These are phyloP conservation scores for Lagenaria siceraria DNA, from an alignment of 306 rosid genomes.

Conservation along the genomic window DNA sequence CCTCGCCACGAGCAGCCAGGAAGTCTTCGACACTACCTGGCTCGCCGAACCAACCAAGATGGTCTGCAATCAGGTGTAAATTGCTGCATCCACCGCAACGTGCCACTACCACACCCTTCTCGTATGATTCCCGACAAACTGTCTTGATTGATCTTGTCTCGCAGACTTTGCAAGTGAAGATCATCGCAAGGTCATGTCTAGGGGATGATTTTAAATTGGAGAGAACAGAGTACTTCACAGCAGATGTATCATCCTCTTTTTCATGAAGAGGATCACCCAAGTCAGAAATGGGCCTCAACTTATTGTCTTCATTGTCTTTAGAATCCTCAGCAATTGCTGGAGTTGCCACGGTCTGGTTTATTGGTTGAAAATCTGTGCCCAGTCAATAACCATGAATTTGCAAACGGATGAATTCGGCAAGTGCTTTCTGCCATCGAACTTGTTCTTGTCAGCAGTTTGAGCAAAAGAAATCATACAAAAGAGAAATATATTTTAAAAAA, in stretches of 20 bases:
- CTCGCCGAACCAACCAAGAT: slow-evolving; percentile 82
- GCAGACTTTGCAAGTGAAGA: slow-evolving; percentile 87
- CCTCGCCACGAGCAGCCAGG: slow-evolving; percentile 77
- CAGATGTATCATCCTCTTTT: slow-evolving; percentile 9
- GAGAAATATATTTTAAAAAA: neutral
- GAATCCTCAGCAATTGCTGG: slow-evolving; percentile 27
- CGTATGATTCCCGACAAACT: slow-evolving; percentile 59
- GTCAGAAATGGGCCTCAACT: slow-evolving; percentile 10
- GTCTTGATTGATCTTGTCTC: slow-evolving; percentile 83
- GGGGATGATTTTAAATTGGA: slow-evolving; percentile 54
- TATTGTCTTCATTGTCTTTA: slow-evolving; percentile 16
- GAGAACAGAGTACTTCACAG: slow-evolving; percentile 27
- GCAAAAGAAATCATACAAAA: neutral
- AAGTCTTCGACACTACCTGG: slow-evolving; percentile 65
- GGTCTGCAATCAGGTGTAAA: slow-evolving; percentile 75
- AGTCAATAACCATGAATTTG: slow-evolving; percentile 14
- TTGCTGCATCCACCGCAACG: slow-evolving; percentile 76
- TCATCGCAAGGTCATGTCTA: slow-evolving; percentile 90
- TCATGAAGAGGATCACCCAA: slow-evolving; percentile 16
- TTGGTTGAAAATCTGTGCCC: slow-evolving; percentile 24
- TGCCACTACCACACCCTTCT: slow-evolving; percentile 80
- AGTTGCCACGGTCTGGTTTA: slow-evolving; percentile 21
- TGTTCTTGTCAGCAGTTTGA: neutral
- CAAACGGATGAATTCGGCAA: slow-evolving; percentile 23
- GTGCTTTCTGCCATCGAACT: slow-evolving; percentile 36